Evolutionary conservation across 1,284 basidiomycete genomes (phyloP), one percentile per base, ranked within the genome.

Genomic region (Heterobasidion occidentale): DNA sequence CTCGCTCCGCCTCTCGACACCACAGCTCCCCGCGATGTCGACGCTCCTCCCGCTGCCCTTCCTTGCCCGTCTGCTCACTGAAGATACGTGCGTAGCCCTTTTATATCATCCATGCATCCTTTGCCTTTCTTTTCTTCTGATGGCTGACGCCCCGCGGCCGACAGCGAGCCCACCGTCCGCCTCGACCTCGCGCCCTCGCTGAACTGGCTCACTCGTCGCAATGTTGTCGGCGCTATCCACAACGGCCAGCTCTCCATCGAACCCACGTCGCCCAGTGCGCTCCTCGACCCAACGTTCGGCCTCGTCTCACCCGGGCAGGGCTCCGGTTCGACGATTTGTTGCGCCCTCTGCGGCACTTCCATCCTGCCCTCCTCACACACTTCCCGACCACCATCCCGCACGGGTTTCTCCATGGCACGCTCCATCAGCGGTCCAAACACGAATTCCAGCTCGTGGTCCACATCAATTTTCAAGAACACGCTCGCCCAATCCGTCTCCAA

Each of bases 121-220:
- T 38, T 53, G 54, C 44, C 53, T 36, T 51, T 47, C 47, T 58
- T 36, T 36, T 15, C n/a, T 2, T 7, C 4, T 42, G 1, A 42
- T 42, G 38, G 38, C n/a, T 42, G 38, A 27, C 27, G 60, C 58
- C 57, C 9, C 38, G 36, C 52, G 57, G 51, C 5, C 27, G 27
- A 5, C 64, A 90, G 95, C 17, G 97, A 99, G 62, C 92, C 96
- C 0, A 92, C 94, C 0, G 76, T 98, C 42, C 86, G 97, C 2
- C 80, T 99, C 27, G 94, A 98, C 67, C 74, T 92, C n/a, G 94
- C 96, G 0, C 92, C 95, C 0, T 92, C 94, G 12, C 77, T 99
- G 34, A 95, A 93, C 64, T 98, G 93, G 90, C 78, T 99, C 12
- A 90, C 90, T 9, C 81, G 96, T 19, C 84, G 94, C 35, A 86